Base-by-base conservation (phyloP, 441 rosid genomes). In the Pelargonium citronellum region DNA sequence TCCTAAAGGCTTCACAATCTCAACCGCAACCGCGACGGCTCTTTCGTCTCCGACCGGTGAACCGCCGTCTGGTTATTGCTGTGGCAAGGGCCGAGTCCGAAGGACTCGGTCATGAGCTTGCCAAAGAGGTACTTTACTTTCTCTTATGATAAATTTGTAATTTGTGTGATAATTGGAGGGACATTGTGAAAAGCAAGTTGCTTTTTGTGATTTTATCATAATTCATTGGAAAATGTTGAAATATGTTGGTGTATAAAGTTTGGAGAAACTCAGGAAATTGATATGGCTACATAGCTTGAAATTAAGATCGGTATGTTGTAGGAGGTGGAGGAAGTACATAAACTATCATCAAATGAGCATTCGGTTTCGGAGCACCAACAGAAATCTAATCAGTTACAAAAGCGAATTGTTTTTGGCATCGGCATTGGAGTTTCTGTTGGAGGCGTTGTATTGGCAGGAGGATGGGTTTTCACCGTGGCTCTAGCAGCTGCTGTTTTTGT, bases 371-470 rank as follows among this genome's bases (percentile, higher is more conserved):
- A 83, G 70, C 71, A 51, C 51, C 81, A 77, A 72, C 80, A 75
- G 77, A 89, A 83, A 81, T 83, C 80, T 24, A 74, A 85, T 73
- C 91, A 88, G 71, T 75, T 93, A 71, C 83, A 78, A 82, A 86
- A 89, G 74, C 86, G 96, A 82, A 69, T 93, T 12, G 75, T 87
- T 67, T 93, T 83, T 82, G 97, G 96, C 39, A 79, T 93, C 12
- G 97, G 79, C 2, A 89, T 93, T 80, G 96, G 96, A 15, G 65
- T 91, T 71, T 81, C 89, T 11, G 87, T 72, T 22, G 98, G 95
- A 62, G 94, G 86, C 63, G 81, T 90, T 74, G 90, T 94, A 47
- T 78, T 91, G 80, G 92, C 92, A 47, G 97, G 97, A 67, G 92
- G 93, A 70, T 89, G 96, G 96, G 77, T 82, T 74, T 93, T 91